Evolutionary conservation across 495 filamentous ascomycete species (phyloP), one percentile per base, ranked within the genome.

Genomic region (Amorphotheca resinae): DNA sequence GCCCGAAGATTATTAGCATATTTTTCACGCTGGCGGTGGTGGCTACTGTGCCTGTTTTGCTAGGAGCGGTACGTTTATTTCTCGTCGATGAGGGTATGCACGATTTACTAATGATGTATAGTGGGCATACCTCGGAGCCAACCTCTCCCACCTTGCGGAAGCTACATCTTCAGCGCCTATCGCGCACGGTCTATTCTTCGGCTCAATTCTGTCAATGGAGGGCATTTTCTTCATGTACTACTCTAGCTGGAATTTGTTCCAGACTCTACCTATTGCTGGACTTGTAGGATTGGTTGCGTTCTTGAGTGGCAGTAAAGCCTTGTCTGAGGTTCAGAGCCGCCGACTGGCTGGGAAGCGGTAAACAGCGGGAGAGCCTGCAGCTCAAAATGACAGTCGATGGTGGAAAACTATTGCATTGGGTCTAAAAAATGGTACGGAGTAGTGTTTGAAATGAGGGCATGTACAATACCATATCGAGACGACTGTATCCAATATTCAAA

Each of bases 211-310:
- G 20, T 74, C 77, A 9, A 78, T 98, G 67, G 91, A 98, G 62
- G 82, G 74, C 6, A 75, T 94, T 50, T 96, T 96, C 66, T 87
- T 87, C 70, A 61, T 94, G 59, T 98, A 98, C 70, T 98, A 95
- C 59, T 82, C 73, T 22, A 80, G 65, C 51, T 96, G 89, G 91
- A 95, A 79, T 52, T 66, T 98, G 34, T 98, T 96, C 73, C 81
- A 93, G 66, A 74, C 73, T 21, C 72, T 98, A 30, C 87, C 87
- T 8, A 79, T 77, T 39, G 76, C 76, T 49, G 73, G 69, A 25
- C 64, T 73, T 32, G 73, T 83, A 38, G 80, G 79, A 16, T 60
- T 69, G 33, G 75, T 87, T 41, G 74, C 82, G 17, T 87, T 93
- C 55, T 61, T 96, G 32, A 93, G 86, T 60, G 93, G 91, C 42